phyloP scores from a whole-genome alignment of 2,329 filamentous ascomycete genomes.

The Colletotrichum noveboracense region DNA sequence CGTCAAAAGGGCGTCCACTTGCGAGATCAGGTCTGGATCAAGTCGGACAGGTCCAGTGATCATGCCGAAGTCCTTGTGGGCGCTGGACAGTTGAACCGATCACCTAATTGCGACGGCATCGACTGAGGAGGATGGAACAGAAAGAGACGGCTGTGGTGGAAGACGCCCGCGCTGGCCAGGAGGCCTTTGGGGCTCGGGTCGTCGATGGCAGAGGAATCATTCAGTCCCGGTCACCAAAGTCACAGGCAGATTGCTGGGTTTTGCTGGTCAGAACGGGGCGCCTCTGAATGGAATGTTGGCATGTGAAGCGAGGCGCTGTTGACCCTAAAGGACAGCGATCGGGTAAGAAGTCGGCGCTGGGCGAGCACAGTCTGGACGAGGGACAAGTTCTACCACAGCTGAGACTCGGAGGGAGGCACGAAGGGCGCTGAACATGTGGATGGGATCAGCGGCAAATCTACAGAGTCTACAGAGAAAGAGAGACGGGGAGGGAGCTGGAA shows the following conservation, averaged over 20 bases:
- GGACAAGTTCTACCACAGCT: background rate
- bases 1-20: background rate
- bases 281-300: background rate
- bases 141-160: background rate
- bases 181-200: background rate
- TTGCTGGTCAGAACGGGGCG: background rate
- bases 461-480: background rate
- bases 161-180: background rate
- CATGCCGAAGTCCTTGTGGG: background rate
- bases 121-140: background rate
- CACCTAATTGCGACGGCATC: background rate
- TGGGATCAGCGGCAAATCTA: background rate
- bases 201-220: background rate
- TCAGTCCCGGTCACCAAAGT: background rate
- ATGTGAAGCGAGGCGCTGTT: background rate
- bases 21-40: background rate
- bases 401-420: background rate
- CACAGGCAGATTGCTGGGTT: background rate
- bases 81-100: background rate
- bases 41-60: background rate
- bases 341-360: background rate
- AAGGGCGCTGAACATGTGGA: background rate
- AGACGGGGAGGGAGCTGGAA: background rate
- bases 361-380: background rate
- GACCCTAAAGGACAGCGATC: background rate